Evolutionary conservation across 2,329 filamentous ascomycete genomes (phyloP).

Genomic region (Colletotrichum australisinense): DNA sequence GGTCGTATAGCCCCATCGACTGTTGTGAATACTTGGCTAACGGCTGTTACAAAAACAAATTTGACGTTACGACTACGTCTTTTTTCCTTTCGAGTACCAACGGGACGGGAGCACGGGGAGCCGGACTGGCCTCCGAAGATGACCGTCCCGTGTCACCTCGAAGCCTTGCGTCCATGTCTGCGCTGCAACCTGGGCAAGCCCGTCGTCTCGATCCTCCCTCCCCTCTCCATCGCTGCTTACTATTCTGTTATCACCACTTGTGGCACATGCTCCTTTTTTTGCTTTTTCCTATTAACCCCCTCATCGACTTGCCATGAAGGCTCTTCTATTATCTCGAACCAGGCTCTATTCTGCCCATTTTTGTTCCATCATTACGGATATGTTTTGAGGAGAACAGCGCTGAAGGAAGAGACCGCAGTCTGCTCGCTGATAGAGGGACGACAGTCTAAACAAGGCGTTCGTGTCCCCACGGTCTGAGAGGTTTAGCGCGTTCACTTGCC

Average conservation of each 20-base stretch:
- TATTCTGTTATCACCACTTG: background rate
- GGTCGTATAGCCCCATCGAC: no score
- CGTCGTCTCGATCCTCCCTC: background rate
- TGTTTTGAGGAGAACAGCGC: background rate
- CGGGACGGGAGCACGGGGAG: background rate
- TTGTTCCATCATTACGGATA: background rate
- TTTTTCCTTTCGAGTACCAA: background rate
- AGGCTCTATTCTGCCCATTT: background rate
- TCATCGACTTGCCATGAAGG: background rate
- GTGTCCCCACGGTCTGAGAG: background rate
- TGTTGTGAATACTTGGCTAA: background rate
- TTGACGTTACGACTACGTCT: background rate
- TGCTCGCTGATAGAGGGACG: background rate
- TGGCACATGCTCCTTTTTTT: background rate
- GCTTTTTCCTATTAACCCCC: background rate
- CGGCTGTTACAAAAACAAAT: background rate
- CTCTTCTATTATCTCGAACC: background rate
- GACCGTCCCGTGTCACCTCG: background rate
- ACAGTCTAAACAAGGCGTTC: background rate
- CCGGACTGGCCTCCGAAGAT: background rate
- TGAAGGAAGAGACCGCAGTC: background rate
- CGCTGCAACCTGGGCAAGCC: no score
- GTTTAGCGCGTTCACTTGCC: background rate
- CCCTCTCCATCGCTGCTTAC: background rate
- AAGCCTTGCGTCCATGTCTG: background rate